Percentiles rank a stretch among this genome's conserved stretches.
These are phyloP conservation scores for Pleodorina starrii DNA, from an alignment of 139 green algal species.

Conservation along the genomic window DNA sequence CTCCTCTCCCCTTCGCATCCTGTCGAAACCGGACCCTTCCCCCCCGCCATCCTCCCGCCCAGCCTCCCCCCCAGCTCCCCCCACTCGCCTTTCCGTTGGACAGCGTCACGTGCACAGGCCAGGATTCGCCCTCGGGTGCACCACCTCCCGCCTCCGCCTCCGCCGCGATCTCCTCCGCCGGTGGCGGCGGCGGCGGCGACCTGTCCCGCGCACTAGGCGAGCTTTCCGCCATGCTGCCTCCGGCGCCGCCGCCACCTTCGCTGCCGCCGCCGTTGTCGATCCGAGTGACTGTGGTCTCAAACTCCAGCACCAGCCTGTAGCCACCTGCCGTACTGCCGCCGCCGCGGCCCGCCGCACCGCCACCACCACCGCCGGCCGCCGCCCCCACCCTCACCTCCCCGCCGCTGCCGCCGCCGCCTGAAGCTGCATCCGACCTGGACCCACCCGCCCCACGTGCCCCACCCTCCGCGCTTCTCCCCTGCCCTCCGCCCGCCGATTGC, in stretches of 20 bases:
- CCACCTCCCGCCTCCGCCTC: neutral
- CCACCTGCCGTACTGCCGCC: neutral
- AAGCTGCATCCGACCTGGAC: neutral
- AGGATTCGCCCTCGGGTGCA: neutral
- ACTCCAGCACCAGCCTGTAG: slow-evolving; percentile 17
- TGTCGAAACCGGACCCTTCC: neutral
- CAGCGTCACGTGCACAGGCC: slow-evolving; percentile 8
- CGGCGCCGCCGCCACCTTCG: neutral
- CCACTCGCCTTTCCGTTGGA: slow-evolving; percentile 35
- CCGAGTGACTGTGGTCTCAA: neutral
- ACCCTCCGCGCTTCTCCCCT: neutral
- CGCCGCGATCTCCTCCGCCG: neutral
- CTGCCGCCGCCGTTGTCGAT: neutral
- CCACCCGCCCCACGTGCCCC: neutral
- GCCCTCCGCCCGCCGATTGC: too few species aligned
- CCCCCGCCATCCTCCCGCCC: neutral
- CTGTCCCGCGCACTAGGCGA: neutral
- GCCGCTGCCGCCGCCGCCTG: neutral
- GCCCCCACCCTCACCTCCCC: too few species aligned
- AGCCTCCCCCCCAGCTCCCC: neutral
- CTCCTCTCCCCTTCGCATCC: too few species aligned
- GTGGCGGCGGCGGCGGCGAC: neutral
- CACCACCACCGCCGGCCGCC: neutral
- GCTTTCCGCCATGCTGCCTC: neutral
- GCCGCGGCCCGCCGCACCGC: neutral